Percentiles rank a stretch among this genome's conserved stretches.
Conservation (phyloP, 2,329 filamentous ascomycete species). For the Ascochyta lentis region DNA sequence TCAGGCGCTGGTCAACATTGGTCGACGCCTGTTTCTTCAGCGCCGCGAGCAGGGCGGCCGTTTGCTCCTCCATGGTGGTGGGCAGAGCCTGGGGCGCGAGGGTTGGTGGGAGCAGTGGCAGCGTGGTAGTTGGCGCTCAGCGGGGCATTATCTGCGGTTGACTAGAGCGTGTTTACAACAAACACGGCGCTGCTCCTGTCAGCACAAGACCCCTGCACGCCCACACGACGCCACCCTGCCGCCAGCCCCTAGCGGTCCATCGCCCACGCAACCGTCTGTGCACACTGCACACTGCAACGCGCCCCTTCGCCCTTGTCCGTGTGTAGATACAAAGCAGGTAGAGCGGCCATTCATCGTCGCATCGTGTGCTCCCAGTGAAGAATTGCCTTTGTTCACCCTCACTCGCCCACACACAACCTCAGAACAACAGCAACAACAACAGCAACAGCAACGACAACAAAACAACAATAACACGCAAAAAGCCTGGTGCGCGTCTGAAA, state of each 20-base stretch:
- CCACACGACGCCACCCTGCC: neutral
- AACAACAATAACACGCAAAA: neutral
- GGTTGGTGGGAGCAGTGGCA: neutral
- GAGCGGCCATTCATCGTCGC: no score
- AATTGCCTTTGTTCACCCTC: no score
- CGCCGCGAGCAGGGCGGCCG: slow-evolving; percentile 59
- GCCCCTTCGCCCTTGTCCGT: no score
- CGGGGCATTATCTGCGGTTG: slow-evolving; percentile 13
- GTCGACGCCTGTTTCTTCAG: slow-evolving; percentile 68
- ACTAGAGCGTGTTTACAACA: slow-evolving; percentile 3
- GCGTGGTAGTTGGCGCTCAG: neutral
- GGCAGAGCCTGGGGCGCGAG: neutral
- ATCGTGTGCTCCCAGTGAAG: no score
- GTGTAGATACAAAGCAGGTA: no score
- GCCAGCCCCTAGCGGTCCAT: neutral
- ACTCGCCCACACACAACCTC: neutral
- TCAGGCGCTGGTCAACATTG: slow-evolving; percentile 73
- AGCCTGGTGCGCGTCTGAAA: slow-evolving; percentile 10
- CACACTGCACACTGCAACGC: neutral
- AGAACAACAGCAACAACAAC: neutral
- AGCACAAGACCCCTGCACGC: neutral
- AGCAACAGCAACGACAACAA: neutral
- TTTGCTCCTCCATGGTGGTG: slow-evolving; percentile 62
- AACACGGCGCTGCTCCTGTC: neutral
- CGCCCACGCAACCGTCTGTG: slow-evolving; percentile 14